Percentiles rank a stretch among this genome's conserved stretches.
Conservation (phyloP, 495 filamentous ascomycete species). For the Daldinia grandis region DNA sequence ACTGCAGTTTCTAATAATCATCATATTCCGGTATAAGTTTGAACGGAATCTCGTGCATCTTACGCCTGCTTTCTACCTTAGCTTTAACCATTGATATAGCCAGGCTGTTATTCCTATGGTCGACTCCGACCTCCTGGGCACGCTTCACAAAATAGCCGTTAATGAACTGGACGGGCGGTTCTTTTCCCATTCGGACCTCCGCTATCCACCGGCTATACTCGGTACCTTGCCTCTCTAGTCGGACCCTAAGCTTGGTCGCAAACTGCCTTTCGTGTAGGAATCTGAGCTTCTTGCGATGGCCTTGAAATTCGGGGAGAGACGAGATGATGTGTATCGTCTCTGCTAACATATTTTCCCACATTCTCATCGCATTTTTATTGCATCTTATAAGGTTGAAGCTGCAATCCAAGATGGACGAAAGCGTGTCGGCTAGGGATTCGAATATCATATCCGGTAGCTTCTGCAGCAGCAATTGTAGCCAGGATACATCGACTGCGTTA, state of each 20-base stretch:
- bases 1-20: neutral
- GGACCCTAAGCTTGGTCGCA: constrained; percentile 49
- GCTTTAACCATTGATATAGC: constrained; percentile 49
- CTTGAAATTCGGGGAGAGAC: constrained; percentile 66
- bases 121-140: constrained; percentile 71
- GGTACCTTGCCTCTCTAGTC: constrained; percentile 54
- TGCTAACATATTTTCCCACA: constrained; percentile 72
- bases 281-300: constrained; percentile 63
- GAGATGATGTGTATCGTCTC: constrained; percentile 54
- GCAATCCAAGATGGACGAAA: constrained; percentile 77
- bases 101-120: constrained; percentile 66
- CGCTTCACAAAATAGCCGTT: constrained; percentile 83
- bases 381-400: constrained; percentile 73
- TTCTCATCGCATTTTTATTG: constrained; percentile 66
- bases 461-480: constrained; percentile 41
- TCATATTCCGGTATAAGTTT: neutral
- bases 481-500: constrained; percentile 37
- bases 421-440: constrained; percentile 76
- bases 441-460: constrained; percentile 81
- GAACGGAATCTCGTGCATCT: constrained; percentile 20
- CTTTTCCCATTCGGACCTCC: constrained; percentile 47
- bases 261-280: constrained; percentile 64
- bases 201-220: constrained; percentile 61
- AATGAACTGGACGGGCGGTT: constrained; percentile 79
- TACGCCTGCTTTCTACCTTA: constrained; percentile 31